These are phyloP conservation scores for Colletotrichum abscissum DNA, from an alignment of 2,329 filamentous ascomycete species.

Conservation along the genomic window DNA sequence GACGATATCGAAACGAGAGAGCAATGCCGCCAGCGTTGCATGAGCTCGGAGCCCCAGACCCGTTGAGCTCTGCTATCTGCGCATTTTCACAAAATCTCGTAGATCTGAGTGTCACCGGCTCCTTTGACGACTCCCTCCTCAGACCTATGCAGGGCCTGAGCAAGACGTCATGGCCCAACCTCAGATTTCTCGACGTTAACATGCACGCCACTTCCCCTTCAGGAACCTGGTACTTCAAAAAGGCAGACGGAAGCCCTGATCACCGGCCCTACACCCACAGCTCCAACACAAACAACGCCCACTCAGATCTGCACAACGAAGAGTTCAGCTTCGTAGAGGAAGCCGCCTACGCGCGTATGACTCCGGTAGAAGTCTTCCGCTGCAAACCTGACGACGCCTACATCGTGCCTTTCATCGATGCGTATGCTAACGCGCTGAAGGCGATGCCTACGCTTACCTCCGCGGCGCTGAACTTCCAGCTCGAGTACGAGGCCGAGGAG, in stretches of 20 bases:
- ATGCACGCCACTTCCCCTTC: not conserved
- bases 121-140: not conserved
- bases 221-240: not conserved
- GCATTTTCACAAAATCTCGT: not conserved
- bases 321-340: not conserved
- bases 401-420: not conserved
- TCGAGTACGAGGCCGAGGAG: not conserved
- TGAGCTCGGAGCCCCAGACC: not conserved
- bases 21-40: not conserved
- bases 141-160: not conserved
- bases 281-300: not conserved
- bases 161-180: not conserved
- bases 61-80: not conserved
- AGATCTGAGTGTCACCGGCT: not conserved
- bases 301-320: not conserved
- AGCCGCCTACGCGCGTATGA: not conserved
- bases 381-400: not conserved
- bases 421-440: not conserved
- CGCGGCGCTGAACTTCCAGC: not conserved
- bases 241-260: not conserved
- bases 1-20: not conserved
- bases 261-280: not conserved
- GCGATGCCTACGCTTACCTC: not conserved
- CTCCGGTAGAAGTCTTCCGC: not conserved
- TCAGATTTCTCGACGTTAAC: conserved; percentile 1